phyloP scores from a whole-genome alignment of 805 yeast species.

The Spathaspora gorwiae region DNA sequence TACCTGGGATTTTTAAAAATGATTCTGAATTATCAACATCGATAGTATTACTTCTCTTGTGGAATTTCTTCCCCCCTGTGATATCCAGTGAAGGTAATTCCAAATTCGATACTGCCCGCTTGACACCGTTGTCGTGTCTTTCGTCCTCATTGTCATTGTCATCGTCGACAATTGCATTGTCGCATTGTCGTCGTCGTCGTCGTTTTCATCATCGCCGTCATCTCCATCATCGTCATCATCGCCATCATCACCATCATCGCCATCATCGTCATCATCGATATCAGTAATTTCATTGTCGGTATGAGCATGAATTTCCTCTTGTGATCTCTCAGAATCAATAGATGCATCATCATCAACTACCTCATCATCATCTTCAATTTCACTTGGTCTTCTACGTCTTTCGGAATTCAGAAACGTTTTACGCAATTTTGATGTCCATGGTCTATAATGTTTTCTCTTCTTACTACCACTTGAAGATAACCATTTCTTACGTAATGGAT shows the following conservation, averaged over 20 bases:
- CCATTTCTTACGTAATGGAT: constrained; percentile 7
- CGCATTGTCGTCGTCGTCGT: constrained; percentile 9
- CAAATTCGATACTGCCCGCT: constrained; percentile 29
- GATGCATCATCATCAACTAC: constrained; percentile 18
- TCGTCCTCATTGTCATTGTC: constrained; percentile 9
- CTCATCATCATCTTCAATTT: constrained; percentile 6
- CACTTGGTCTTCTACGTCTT: constrained; percentile 2
- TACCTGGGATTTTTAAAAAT: background rate
- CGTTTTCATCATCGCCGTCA: constrained; percentile 8
- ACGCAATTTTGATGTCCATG: constrained; percentile 17
- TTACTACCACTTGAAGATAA: background rate
- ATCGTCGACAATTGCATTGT: constrained; percentile 14
- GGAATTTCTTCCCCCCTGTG: constrained; percentile 30
- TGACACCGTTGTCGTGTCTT: constrained; percentile 9
- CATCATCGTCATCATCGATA: constrained; percentile 5
- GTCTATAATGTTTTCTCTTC: constrained; percentile 6
- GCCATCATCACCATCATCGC: constrained; percentile 11
- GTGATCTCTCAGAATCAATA: constrained; percentile 17
- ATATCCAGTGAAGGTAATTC: constrained; percentile 31
- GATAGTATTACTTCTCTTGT: constrained; percentile 46
- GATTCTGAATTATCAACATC: constrained; percentile 24
- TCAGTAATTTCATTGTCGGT: constrained; percentile 2
- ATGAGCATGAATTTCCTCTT: background rate
- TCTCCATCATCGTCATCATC: constrained; percentile 17
- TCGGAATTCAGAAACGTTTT: constrained; percentile 20